Evolutionary conservation across 2,329 filamentous ascomycete genomes (phyloP), one percentile per base, ranked within the genome.

Genomic region (Sclerotinia subarctica): DNA sequence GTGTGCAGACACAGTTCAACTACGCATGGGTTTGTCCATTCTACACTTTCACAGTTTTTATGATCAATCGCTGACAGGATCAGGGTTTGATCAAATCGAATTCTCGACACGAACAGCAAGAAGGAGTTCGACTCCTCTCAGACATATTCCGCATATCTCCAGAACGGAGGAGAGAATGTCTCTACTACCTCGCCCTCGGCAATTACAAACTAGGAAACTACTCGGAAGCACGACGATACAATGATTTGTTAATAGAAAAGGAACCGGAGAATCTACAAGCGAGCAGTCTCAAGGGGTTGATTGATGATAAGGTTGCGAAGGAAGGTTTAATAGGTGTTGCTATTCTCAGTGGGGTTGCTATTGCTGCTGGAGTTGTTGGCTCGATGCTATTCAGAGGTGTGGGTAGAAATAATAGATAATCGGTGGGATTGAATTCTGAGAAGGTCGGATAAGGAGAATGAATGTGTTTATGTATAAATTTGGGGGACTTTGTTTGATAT

Each of bases 191-290:
- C 66, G 95, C 93, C 35, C 87, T 99, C 44, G 95, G 95, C 71
- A 97, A 98, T 84, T 98, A 94, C 86, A 98, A 98, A 83, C 88
- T 99, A 58, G 94, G 94, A 70, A 98, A 97, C 84, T 99, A 97
- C 80, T 93, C 90, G 70, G 95, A 99, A 78, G 94, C 94, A 69
- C 86, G 94, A 76, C 86, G 92, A 77, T 98, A 98, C 82, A 99
- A 99, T 79, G 94, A 98, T 77, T 84, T 94, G 62, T 83, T 99
- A 70, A 81, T 98, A 66, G 93, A 97, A 71, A 90, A 94, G 78
- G 95, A 99, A 81, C 93, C 93, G 11, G 88, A 86, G 58, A 99
- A 98, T 79, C 80, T 97, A 76, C 95, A 99, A 81, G 93, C 94
- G 35, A 85, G 88, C 67, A 96, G 96, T 80, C 81, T 99, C 79